Conservation (phyloP, 345 rosid species). For the Streptanthus diversifolius region DNA sequence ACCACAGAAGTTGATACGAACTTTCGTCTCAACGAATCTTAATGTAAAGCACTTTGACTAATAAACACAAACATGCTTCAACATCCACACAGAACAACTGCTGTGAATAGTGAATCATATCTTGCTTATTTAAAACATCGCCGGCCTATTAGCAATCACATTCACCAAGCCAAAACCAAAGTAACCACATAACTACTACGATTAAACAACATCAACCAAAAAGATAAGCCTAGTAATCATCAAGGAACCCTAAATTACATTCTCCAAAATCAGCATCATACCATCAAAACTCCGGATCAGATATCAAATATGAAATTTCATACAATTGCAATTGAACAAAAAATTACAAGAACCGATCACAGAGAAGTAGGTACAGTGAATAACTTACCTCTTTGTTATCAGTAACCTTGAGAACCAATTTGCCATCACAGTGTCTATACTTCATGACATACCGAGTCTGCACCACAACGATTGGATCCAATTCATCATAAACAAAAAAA, state of each 20-base stretch:
- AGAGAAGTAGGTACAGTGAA: constrained; percentile 17
- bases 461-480: constrained; percentile 19
- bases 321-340: neutral
- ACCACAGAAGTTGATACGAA: neutral
- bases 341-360: neutral
- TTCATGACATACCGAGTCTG: constrained; percentile 91
- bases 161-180: neutral
- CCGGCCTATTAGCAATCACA: constrained; percentile 2
- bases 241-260: neutral
- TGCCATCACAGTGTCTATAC: constrained; percentile 91
- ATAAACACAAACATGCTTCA: constrained; percentile 13
- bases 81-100: constrained; percentile 1
- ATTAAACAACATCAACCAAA: neutral
- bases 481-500: neutral
- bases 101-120: neutral
- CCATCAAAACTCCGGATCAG: neutral
- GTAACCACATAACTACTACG: neutral
- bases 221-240: neutral
- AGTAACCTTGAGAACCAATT: constrained; percentile 96
- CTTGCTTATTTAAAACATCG: neutral
- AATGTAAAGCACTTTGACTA: neutral
- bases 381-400: constrained; percentile 94
- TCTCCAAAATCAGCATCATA: neutral
- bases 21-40: neutral
- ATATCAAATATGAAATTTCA: neutral